Evolutionary conservation across 1,284 basidiomycete species (phyloP).

Genomic region (Pholiota adiposa): DNA sequence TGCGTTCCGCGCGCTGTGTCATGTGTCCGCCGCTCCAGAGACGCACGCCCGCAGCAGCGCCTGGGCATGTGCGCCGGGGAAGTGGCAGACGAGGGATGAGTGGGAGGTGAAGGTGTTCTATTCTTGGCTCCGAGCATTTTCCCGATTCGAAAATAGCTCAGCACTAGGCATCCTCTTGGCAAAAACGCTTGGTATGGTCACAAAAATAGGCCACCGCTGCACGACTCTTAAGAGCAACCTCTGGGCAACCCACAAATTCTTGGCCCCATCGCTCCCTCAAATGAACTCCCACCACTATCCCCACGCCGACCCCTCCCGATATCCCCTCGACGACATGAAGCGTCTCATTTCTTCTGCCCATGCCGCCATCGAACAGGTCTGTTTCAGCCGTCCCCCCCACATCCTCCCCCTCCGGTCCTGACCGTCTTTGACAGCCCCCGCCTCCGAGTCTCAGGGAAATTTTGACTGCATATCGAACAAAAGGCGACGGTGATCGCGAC

Average conservation of each 20-base stretch:
- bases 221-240: conserved; percentile 47
- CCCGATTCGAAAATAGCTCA: conserved; percentile 42
- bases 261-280: conserved; percentile 38
- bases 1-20: too few relatives aligned
- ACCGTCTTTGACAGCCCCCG: conserved; percentile 49
- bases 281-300: conserved; percentile 38
- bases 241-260: conserved; percentile 38
- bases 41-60: too few relatives aligned
- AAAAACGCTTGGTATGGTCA: conserved; percentile 44
- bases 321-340: conserved; percentile 31
- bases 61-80: neutral
- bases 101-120: conserved; percentile 21
- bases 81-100: neutral
- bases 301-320: conserved; percentile 26
- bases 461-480: conserved; percentile 78
- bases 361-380: conserved; percentile 43
- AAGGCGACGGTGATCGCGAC: conserved; percentile 88
- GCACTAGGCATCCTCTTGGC: conserved; percentile 38
- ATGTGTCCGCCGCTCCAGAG: too few relatives aligned
- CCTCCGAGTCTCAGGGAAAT: conserved; percentile 85
- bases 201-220: conserved; percentile 45
- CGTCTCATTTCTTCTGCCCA: conserved; percentile 36
- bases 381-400: conserved; percentile 22
- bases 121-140: conserved; percentile 36
- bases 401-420: conserved; percentile 1